Evolutionary conservation across 1,284 basidiomycete species (phyloP).

Genomic region (Coniferiporia weirii): DNA sequence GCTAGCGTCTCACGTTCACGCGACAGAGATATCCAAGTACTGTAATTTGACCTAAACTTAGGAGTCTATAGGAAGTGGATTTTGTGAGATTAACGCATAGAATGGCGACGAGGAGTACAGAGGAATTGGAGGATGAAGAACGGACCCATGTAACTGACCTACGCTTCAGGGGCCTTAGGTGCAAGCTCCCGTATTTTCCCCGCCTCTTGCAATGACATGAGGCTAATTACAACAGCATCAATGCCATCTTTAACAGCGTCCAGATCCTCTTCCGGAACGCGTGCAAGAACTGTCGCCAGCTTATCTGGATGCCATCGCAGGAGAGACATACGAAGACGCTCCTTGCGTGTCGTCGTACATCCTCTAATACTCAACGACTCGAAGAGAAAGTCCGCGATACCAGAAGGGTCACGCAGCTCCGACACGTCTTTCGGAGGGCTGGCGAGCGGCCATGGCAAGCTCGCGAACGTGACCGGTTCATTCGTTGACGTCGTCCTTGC

Average conservation of each 20-base stretch:
- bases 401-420: conserved; percentile 30
- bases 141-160: too few species aligned
- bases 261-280: conserved; percentile 47
- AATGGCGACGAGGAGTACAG: too few species aligned
- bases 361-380: conserved; percentile 39
- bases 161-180: too few species aligned
- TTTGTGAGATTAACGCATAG: too few species aligned
- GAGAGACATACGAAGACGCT: conserved; percentile 52
- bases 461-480: conserved; percentile 7
- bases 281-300: conserved; percentile 44
- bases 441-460: conserved; percentile 18
- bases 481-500: conserved; percentile 10
- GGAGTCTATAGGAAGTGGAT: too few species aligned
- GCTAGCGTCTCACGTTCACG: too few species aligned
- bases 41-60: too few species aligned
- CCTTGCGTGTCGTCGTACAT: conserved; percentile 40
- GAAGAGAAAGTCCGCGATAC: conserved; percentile 51
- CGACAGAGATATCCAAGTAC: too few species aligned
- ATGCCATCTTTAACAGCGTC: conserved; percentile 26
- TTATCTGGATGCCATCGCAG: conserved; percentile 75
- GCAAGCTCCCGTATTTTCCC: conserved; percentile 9
- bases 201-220: conserved; percentile 15
- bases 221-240: conserved; percentile 15
- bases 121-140: too few species aligned
- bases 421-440: conserved; percentile 40